Percentiles rank a stretch among this genome's conserved stretches.
Conservation (phyloP, 495 filamentous ascomycete species). For the Talaromyces trachyspermus region DNA sequence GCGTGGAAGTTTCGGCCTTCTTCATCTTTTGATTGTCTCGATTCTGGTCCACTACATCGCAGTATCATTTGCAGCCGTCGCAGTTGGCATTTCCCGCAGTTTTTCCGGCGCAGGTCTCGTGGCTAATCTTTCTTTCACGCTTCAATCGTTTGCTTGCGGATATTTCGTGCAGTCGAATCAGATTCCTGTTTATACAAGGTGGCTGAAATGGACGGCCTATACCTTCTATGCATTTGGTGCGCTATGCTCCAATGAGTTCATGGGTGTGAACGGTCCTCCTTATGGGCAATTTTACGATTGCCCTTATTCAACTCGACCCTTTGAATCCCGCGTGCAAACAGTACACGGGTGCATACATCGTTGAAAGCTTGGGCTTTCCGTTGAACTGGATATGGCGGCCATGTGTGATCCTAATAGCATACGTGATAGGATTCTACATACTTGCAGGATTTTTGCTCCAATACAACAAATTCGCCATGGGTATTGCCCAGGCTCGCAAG, state of each 20-base stretch:
- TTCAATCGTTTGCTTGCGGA: slow-evolving; percentile 64
- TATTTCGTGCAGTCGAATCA: slow-evolving; percentile 65
- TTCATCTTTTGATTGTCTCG: slow-evolving; percentile 60
- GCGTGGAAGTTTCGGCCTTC: slow-evolving; percentile 49
- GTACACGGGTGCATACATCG: slow-evolving; percentile 60
- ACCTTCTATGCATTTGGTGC: slow-evolving; percentile 64
- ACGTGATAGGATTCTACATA: slow-evolving; percentile 48
- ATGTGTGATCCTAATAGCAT: slow-evolving; percentile 51
- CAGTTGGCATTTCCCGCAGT: slow-evolving; percentile 51
- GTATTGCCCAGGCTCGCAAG: slow-evolving; percentile 47
- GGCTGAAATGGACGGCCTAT: slow-evolving; percentile 54
- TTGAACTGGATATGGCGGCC: slow-evolving; percentile 55
- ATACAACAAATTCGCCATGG: slow-evolving; percentile 53
- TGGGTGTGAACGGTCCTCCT: slow-evolving; percentile 30
- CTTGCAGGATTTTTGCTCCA: slow-evolving; percentile 48
- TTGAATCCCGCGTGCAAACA: slow-evolving; percentile 53
- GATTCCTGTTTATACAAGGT: slow-evolving; percentile 66
- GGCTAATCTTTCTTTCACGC: slow-evolving; percentile 60
- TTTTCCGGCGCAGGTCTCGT: slow-evolving; percentile 58
- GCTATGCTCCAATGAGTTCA: slow-evolving; percentile 61
- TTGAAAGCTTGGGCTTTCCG: slow-evolving; percentile 57
- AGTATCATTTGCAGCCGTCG: slow-evolving; percentile 52
- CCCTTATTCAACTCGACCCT: slow-evolving; percentile 47
- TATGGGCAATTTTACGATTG: slow-evolving; percentile 57
- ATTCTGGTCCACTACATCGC: slow-evolving; percentile 61